Evolutionary conservation across 768 basidiomycete genomes (phyloP).

Genomic region (Russula vinacea): DNA sequence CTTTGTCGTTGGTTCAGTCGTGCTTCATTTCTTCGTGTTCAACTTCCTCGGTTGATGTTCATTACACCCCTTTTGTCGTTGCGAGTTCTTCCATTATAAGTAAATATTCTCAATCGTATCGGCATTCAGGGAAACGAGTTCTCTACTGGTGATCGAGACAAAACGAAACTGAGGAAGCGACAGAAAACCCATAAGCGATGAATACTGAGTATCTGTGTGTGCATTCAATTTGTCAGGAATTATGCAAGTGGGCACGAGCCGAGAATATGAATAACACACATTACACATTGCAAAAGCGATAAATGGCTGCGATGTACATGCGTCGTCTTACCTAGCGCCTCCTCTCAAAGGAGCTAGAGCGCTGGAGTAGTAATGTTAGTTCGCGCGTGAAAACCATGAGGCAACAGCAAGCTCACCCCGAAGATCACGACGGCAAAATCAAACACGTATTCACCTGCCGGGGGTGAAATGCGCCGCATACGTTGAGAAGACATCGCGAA

Average conservation of each 20-base stretch:
- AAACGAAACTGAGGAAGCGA: background rate
- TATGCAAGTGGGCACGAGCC: background rate
- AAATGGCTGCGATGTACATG: background rate
- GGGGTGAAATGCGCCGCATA: background rate
- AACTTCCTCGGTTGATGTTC: constrained; percentile 83
- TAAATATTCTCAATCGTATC: background rate
- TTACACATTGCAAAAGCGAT: background rate
- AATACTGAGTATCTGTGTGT: background rate
- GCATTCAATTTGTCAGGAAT: constrained; percentile 2
- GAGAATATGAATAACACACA: background rate
- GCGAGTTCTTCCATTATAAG: background rate
- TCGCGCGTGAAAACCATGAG: constrained; percentile 10
- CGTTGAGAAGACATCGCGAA: constrained; percentile 18
- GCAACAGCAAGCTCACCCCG: constrained; percentile 53
- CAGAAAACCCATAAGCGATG: constrained; percentile 7
- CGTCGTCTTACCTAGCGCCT: constrained; percentile 33
- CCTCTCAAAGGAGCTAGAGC: constrained; percentile 73
- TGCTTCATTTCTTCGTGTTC: constrained; percentile 97
- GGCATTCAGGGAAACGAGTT: background rate
- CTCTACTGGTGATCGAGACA: background rate
- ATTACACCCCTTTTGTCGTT: background rate
- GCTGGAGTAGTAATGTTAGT: constrained; percentile 40
- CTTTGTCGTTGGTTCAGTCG: constrained; percentile 90
- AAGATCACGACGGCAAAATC: constrained; percentile 84
- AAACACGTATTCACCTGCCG: constrained; percentile 77